Percentiles rank a stretch among this genome's conserved stretches.
Evolutionary conservation across 208 protist species (phyloP).

Genomic region (Kentomonas sorsogonicus): DNA sequence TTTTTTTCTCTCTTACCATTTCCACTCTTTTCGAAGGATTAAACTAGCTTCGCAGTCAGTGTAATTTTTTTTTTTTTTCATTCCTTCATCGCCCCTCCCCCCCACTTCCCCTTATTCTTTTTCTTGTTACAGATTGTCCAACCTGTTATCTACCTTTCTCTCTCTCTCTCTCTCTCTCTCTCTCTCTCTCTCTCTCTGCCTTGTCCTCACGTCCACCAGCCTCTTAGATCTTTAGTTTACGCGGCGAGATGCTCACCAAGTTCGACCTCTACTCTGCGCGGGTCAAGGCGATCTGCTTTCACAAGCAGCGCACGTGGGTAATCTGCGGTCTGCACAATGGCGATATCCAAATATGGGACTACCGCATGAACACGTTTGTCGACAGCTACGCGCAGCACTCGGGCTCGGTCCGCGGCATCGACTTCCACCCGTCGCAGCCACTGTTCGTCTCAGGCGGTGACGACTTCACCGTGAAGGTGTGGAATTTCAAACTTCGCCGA

Average conservation of each 20-base stretch:
- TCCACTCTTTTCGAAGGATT: too few species aligned
- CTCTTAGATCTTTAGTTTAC: neutral
- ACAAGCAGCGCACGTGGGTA: constrained; percentile 97
- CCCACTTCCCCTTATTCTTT: too few species aligned
- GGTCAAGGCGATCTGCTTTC: constrained; percentile 98
- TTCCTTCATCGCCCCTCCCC: too few species aligned
- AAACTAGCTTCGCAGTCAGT: too few species aligned
- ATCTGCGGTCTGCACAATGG: constrained; percentile 98
- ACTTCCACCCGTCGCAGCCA: constrained; percentile 98
- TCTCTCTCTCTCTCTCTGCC: too few species aligned
- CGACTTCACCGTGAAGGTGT: constrained; percentile 99
- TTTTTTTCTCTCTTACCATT: too few species aligned
- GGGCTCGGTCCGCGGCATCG: constrained; percentile 93
- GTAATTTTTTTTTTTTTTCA: too few species aligned
- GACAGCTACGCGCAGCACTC: constrained; percentile 97
- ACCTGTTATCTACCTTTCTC: too few species aligned
- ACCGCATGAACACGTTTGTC: constrained; percentile 95
- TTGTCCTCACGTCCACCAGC: too few species aligned
- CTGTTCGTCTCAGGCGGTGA: constrained; percentile 99
- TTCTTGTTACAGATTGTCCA: too few species aligned
- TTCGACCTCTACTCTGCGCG: constrained; percentile 97
- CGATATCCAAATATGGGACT: constrained; percentile 99
- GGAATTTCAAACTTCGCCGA: constrained; percentile 98
- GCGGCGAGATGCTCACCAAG: constrained; percentile 87
- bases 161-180: too few species aligned